These are phyloP conservation scores for Emmonsiellopsis sp. DNA, from an alignment of 2,329 filamentous ascomycete species.

Conservation along the genomic window DNA sequence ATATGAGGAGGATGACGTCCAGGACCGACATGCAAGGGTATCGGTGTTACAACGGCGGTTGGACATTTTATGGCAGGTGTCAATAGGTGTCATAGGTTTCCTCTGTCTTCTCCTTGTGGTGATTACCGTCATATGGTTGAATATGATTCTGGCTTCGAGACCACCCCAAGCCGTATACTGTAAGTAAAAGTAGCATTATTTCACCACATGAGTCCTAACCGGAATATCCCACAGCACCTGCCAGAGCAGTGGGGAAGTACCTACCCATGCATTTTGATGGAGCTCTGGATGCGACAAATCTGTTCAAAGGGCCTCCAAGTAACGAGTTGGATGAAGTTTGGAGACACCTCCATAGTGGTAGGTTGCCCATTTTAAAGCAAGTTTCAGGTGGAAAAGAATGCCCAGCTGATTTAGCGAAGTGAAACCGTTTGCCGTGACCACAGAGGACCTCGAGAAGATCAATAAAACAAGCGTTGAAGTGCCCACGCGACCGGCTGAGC, in stretches of 20 bases:
- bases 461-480: slow-evolving; percentile 10
- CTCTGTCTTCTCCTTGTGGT: too few species aligned
- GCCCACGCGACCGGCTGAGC: slow-evolving; percentile 7
- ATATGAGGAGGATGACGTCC: too few species aligned
- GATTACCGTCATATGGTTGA: too few species aligned
- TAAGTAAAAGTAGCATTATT: neutral
- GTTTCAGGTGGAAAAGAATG: neutral
- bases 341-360: slow-evolving; percentile 10
- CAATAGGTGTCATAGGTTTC: too few species aligned
- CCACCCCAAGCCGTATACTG: too few species aligned
- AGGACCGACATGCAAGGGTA: too few species aligned
- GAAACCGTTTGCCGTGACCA: slow-evolving; percentile 7
- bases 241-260: neutral
- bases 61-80: too few species aligned
- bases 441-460: slow-evolving; percentile 7
- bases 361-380: neutral
- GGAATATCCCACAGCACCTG: slow-evolving; percentile 3
- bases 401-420: neutral
- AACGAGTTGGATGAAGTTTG: slow-evolving; percentile 8
- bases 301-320: slow-evolving; percentile 6
- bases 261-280: slow-evolving; percentile 8
- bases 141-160: too few species aligned
- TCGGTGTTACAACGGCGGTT: too few species aligned
- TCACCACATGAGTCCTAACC: neutral
- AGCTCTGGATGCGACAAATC: slow-evolving; percentile 4